Percentiles rank a stretch among this genome's conserved stretches.
phyloP scores from a whole-genome alignment of 2,329 filamentous ascomycete species.

The Pseudogymnoascus sp. region DNA sequence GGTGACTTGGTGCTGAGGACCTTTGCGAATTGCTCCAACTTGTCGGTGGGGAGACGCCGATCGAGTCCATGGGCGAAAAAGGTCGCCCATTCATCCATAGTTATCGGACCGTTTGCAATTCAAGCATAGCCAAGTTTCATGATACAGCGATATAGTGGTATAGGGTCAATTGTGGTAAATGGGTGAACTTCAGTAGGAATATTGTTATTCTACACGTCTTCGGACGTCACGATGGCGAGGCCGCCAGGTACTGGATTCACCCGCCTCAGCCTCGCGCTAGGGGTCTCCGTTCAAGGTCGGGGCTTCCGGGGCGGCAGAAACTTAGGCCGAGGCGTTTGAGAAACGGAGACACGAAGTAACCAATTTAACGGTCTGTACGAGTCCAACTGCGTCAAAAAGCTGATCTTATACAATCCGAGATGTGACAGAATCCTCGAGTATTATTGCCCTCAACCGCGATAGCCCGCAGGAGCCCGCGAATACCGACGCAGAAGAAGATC shows the following conservation, averaged over 20 bases:
- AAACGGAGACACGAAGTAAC: conserved; percentile 3
- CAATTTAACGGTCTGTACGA: conserved; percentile 8
- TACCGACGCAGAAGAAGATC: neutral
- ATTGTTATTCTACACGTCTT: neutral
- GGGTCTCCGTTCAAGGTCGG: neutral
- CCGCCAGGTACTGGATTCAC: neutral
- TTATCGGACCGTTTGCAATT: neutral
- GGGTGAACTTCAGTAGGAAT: neutral
- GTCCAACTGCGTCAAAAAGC: conserved; percentile 2
- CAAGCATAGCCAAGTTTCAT: neutral
- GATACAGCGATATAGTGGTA: neutral
- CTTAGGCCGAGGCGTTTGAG: neutral
- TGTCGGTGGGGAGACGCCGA: conserved; percentile 45
- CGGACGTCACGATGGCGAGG: neutral
- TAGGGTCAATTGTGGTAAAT: neutral
- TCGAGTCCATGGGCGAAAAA: conserved; percentile 47
- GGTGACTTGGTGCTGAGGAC: conserved; percentile 46
- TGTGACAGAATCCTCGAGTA: neutral
- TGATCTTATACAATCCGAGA: conserved; percentile 10
- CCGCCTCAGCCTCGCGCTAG: conserved; percentile 2
- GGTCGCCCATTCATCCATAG: conserved; percentile 36
- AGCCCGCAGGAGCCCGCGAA: neutral
- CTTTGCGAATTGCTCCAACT: conserved; percentile 46
- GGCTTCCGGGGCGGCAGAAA: neutral
- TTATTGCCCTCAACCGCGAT: neutral